Conservation (phyloP, 257 asterid genomes). For the Pogostemon cablin region DNA sequence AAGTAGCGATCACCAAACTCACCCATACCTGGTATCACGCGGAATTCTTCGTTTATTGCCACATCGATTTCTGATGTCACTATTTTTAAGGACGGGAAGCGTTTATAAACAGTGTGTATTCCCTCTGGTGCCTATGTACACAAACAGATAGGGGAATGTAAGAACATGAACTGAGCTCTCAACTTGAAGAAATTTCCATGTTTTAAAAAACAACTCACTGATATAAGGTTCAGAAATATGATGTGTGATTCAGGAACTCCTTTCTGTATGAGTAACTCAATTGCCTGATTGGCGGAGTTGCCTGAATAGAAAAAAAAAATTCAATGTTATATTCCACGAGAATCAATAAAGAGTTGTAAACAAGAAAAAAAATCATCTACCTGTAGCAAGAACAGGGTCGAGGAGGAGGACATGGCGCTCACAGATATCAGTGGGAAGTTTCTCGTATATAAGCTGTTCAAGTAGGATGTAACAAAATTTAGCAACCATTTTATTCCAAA, state of each 20-base stretch:
- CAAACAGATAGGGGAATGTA: neutral
- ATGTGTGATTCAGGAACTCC: slow-evolving; percentile 99
- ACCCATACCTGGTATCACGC: slow-evolving; percentile 94
- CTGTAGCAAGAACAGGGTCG: slow-evolving; percentile 99
- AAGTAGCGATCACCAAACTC: slow-evolving; percentile 98
- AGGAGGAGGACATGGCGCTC: slow-evolving; percentile 97
- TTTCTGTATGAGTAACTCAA: slow-evolving; percentile 86
- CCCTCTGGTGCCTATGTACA: slow-evolving; percentile 89
- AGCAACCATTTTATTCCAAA: slow-evolving; percentile 22
- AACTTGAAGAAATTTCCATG: neutral
- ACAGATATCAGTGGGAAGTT: slow-evolving; percentile 86
- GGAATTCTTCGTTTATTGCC: slow-evolving; percentile 63
- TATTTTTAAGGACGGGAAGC: slow-evolving; percentile 84
- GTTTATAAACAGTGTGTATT: slow-evolving; percentile 82
- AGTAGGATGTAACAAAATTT: slow-evolving; percentile 7
- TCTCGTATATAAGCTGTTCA: slow-evolving; percentile 91
- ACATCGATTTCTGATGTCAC: slow-evolving; percentile 94
- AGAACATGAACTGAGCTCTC: slow-evolving; percentile 7
- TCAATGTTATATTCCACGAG: neutral
- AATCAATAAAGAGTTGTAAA: neutral
- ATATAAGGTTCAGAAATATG: slow-evolving; percentile 91
- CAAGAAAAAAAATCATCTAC: slow-evolving; percentile 39
- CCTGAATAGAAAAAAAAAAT: slow-evolving; percentile 48
- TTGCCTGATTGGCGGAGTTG: slow-evolving; percentile 99
- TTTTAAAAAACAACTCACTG: slow-evolving; percentile 60